A percentile compares a stretch with the other conserved stretches of the same genome.
Conservation (phyloP, 495 filamentous ascomycete genomes). For the Annulohypoxylon moriforme region DNA sequence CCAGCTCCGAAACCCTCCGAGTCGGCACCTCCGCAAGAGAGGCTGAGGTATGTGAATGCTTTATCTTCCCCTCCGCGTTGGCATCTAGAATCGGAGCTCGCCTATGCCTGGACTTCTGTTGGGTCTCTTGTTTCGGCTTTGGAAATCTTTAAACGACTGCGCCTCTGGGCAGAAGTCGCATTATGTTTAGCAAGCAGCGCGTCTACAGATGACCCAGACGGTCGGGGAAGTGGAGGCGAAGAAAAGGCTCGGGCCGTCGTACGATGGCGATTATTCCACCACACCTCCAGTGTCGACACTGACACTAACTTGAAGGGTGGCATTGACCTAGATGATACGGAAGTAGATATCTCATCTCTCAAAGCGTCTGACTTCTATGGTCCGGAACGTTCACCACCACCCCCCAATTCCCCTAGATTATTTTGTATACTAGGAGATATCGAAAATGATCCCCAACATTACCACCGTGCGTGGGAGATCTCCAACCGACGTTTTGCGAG, state of each 20-base stretch:
- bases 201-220: conserved; percentile 73
- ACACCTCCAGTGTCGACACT: conserved; percentile 47
- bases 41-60: conserved; percentile 83
- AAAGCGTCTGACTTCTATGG: conserved; percentile 66
- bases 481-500: conserved; percentile 83
- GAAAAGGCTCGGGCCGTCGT: conserved; percentile 82
- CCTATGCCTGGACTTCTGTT: conserved; percentile 86
- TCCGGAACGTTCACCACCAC: conserved; percentile 72
- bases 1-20: conserved; percentile 80
- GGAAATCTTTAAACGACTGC: conserved; percentile 93
- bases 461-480: conserved; percentile 89
- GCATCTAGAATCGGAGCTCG: conserved; percentile 93
- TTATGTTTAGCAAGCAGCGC: conserved; percentile 75
- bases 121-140: conserved; percentile 90
- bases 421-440: conserved; percentile 96
- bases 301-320: conserved; percentile 33
- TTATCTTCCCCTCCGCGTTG: conserved; percentile 87
- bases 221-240: conserved; percentile 66
- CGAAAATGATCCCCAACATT: conserved; percentile 75
- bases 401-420: conserved; percentile 84
- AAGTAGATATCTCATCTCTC: conserved; percentile 61
- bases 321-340: conserved; percentile 61
- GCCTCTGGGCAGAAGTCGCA: conserved; percentile 95
- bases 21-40: conserved; percentile 77
- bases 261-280: conserved; percentile 78